Percentiles rank a stretch among this genome's conserved stretches.
phyloP scores from a whole-genome alignment of 1,139 yeast species.

The Torulaspora pretoriensis region DNA sequence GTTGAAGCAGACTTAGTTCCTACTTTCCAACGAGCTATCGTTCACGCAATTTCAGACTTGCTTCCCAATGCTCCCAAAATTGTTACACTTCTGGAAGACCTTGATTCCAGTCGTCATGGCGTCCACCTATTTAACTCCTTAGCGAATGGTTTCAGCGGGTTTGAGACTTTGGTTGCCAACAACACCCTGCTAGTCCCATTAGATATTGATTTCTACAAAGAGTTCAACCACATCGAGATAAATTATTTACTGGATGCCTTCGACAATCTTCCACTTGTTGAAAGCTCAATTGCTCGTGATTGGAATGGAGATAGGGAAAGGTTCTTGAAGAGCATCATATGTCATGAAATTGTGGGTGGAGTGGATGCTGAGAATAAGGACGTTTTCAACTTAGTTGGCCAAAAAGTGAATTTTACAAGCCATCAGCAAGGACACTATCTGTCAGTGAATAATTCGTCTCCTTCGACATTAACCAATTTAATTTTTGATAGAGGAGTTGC shows the following conservation, averaged over 20 bases:
- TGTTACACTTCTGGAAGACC: constrained; percentile 1
- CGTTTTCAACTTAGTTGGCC: constrained; percentile 28
- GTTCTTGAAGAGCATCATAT: constrained; percentile 21
- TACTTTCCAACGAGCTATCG: constrained; percentile 62
- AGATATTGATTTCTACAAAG: constrained; percentile 38
- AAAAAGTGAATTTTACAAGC: constrained; percentile 31
- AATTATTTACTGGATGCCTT: constrained; percentile 42
- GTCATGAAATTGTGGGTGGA: constrained; percentile 29
- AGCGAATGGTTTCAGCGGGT: constrained; percentile 1
- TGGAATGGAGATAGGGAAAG: constrained; percentile 34
- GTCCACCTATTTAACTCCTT: constrained; percentile 4
- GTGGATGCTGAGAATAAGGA: constrained; percentile 5
- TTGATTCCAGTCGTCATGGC: constrained; percentile 7
- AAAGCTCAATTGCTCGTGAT: constrained; percentile 30
- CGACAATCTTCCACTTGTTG: constrained; percentile 13
- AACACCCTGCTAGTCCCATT: constrained; percentile 44
- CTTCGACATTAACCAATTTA: constrained; percentile 41
- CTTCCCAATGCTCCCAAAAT: constrained; percentile 15
- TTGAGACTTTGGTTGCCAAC: constrained; percentile 13
- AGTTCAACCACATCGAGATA: constrained; percentile 45
- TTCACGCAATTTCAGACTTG: constrained; percentile 64
- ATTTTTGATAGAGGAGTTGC: constrained; percentile 57
- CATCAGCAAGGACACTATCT: constrained; percentile 36
- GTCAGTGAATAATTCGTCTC: constrained; percentile 26
- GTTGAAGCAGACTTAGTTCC: constrained; percentile 65